Evolutionary conservation across 1,284 basidiomycete species (phyloP), one percentile per base, ranked within the genome.

Genomic region (Ganoderma sinense): DNA sequence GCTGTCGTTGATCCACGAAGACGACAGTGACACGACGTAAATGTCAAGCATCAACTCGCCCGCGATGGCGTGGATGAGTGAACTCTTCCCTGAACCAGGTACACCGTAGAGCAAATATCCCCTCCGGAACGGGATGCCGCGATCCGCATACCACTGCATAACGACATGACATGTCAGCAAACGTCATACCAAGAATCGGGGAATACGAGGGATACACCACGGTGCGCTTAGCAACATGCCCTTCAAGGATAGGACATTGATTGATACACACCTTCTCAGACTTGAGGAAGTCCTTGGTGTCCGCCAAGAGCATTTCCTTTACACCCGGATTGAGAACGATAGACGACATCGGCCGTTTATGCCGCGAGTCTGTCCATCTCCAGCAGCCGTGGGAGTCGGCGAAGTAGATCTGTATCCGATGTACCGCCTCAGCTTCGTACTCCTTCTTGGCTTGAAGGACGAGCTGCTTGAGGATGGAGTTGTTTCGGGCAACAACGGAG

Each of bases 391-490:
- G 92, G n/a, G 91, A 91, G 79, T 94, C 93, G 16, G 93, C 93
- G 77, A 94, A 94, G 78, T 94, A 94, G 45, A 94, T 94, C 79
- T 94, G 92, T 73, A 94, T 93, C 59, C 93, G 87, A 77, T 94
- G 93, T 45, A 94, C 87, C 48, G 92, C 89, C 77, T 94, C 92
- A 0, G 92, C 92, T 80, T 94, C 93, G 76, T 94, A 94, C 77
- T 93, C 92, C 76, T 88, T 88, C 84, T 94, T 94, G n/a, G 93
- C 93, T 76, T 94, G 91, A n/a, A 94, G 87, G 51, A 94, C 92
- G 69, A 94, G 90, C 80, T 94, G 91, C 81, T 94, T 94, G 75
- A 94, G 86, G 75, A 94, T 91, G 56, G 87, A 86, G 82, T 94
- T 94, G 73, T 86, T 91, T 45, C 93, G 87, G 11, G 93, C 93